Percentiles rank a stretch among this genome's conserved stretches.
Conservation (phyloP, 768 basidiomycete genomes). For the Boletus insuetus region DNA sequence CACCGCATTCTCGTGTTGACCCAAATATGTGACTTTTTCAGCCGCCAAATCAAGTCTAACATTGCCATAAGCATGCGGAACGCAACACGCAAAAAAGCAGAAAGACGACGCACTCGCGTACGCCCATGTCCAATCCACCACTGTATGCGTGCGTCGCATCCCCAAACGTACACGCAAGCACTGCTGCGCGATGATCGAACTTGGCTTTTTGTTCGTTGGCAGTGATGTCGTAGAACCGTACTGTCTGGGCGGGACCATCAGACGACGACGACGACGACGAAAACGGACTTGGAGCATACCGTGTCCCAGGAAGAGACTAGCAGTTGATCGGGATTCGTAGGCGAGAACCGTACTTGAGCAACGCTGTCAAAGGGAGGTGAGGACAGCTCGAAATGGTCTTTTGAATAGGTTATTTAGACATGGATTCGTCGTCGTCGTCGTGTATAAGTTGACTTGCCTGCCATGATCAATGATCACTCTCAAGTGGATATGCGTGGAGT, state of each 20-base stretch:
- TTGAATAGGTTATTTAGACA: neutral
- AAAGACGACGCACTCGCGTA: slow-evolving; percentile 57
- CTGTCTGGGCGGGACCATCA: slow-evolving; percentile 45
- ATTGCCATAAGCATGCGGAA: too few relatives aligned
- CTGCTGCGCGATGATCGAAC: slow-evolving; percentile 85
- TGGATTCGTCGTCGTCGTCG: too few relatives aligned
- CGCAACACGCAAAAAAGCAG: too few relatives aligned
- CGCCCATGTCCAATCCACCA: slow-evolving; percentile 82
- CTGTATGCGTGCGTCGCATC: slow-evolving; percentile 71
- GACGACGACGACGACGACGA: slow-evolving; percentile 20
- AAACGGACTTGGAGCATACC: slow-evolving; percentile 30
- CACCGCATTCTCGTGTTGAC: slow-evolving; percentile 78
- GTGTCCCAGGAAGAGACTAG: slow-evolving; percentile 92
- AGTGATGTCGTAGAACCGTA: slow-evolving; percentile 53
- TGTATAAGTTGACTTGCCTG: slow-evolving; percentile 6
- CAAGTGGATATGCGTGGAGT: too few relatives aligned
- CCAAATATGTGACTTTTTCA: slow-evolving; percentile 71
- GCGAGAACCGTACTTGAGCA: slow-evolving; percentile 78
- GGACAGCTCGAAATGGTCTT: slow-evolving; percentile 44
- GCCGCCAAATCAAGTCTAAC: slow-evolving; percentile 66
- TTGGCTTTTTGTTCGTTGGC: slow-evolving; percentile 71
- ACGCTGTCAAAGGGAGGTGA: slow-evolving; percentile 86
- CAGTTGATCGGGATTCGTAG: slow-evolving; percentile 72
- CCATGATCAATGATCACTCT: slow-evolving; percentile 2
- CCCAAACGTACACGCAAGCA: slow-evolving; percentile 76